Evolutionary conservation across 176 grass and related monocot species (phyloP), one percentile per base, ranked within the genome.

Genomic region (Triticum timopheevii): DNA sequence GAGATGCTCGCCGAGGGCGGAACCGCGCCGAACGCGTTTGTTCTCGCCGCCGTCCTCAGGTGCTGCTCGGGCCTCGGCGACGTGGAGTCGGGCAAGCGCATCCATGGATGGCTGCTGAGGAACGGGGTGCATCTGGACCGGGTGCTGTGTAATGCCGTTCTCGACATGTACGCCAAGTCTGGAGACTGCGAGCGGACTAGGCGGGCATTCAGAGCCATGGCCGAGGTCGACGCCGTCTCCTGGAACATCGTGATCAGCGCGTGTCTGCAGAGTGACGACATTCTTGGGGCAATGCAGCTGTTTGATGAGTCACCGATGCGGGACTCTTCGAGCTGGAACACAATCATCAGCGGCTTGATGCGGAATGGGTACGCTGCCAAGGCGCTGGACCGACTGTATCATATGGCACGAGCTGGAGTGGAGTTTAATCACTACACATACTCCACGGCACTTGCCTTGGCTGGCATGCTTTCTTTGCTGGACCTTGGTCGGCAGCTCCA

Each of bases 21-120:
- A 23, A 11, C 66, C 22, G 10, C 16, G 16, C 90, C 86, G 1
- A 92, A 95, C 34, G 63, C 70, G n/a, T 90, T 92, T 22, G 85
- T 92, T 45, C 88, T 95, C 17, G 76, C 93, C 0, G 79, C 88
- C 38, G 88, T 95, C 63, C 65, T 95, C 80, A 92, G 80, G 65
- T 95, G 93, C 50, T 92, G 93, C 38, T 59, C 78, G 0, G 93
- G 83, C 10, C 85, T 81, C 13, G 4, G 67, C 1, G 59, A 87
- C 39, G 16, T 85, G 36, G 58, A 80, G 35, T 56, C 52, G 0
- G 88, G 90, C 24, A 88, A 88, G 87, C 61, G 69, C 20, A 8
- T 95, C 50, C 93, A 95, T 12, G 93, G 90, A 13, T 95, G 90
- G 93, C 82, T 89, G 56, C 38, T 92, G n/a, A 86, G 93, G 73